A percentile compares a stretch with the other conserved stretches of the same genome.
Evolutionary conservation across 1,284 basidiomycete species (phyloP).

Genomic region (Caloboletus firmus): DNA sequence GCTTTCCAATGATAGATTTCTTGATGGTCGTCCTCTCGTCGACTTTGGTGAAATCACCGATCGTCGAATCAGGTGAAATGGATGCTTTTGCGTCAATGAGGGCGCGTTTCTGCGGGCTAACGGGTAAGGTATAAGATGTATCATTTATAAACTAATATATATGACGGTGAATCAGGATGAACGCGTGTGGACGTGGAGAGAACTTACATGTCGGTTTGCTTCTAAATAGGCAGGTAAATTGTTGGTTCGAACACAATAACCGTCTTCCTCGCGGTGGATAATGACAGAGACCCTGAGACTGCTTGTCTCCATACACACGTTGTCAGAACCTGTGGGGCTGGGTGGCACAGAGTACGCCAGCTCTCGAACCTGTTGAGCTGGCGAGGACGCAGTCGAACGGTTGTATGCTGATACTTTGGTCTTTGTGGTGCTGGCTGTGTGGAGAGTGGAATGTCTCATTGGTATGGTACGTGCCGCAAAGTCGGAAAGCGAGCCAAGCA

Average conservation of each 20-base stretch:
- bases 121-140: slow-evolving; percentile 53
- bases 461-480: slow-evolving; percentile 36
- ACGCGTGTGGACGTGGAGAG: not conserved
- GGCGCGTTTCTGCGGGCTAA: slow-evolving; percentile 58
- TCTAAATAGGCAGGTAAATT: slow-evolving; percentile 83
- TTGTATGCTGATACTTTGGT: slow-evolving; percentile 5
- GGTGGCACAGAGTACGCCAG: slow-evolving; percentile 37
- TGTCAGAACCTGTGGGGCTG: slow-evolving; percentile 48
- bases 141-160: slow-evolving; percentile 51
- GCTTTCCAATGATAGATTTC: slow-evolving; percentile 83
- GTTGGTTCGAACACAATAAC: slow-evolving; percentile 76
- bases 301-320: slow-evolving; percentile 35
- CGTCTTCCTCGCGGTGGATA: slow-evolving; percentile 55
- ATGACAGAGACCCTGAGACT: slow-evolving; percentile 63
- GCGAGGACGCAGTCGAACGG: slow-evolving; percentile 19
- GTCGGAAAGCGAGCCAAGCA: slow-evolving; percentile 23
- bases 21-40: slow-evolving; percentile 87
- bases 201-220: slow-evolving; percentile 70
- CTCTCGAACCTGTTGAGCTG: slow-evolving; percentile 22
- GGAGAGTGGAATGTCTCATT: slow-evolving; percentile 59
- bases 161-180: slow-evolving; percentile 2
- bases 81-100: slow-evolving; percentile 78
- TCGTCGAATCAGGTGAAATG: slow-evolving; percentile 82
- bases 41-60: slow-evolving; percentile 80
- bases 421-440: slow-evolving; percentile 24